Conservation (phyloP, 768 basidiomycete species). For the Podaxis sp. region DNA sequence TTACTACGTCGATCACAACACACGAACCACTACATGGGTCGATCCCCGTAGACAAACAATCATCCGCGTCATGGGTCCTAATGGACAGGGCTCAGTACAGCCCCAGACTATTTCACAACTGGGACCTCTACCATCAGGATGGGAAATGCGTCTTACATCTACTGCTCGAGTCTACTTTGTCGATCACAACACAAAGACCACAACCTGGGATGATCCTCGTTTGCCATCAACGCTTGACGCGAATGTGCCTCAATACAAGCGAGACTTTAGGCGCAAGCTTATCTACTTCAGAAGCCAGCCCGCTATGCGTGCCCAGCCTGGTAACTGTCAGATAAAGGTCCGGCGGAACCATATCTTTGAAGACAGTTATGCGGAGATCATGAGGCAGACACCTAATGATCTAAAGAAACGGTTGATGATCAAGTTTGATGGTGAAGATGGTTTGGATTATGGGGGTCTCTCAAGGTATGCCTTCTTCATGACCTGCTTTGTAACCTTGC, state of each 20-base stretch:
- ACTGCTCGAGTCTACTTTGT: slow-evolving; percentile 99
- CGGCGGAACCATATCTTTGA: slow-evolving; percentile 98
- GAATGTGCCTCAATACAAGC: slow-evolving; percentile 99
- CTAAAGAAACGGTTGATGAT: slow-evolving; percentile 99
- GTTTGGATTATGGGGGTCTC: slow-evolving; percentile 96
- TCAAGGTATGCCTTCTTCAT: slow-evolving; percentile 64
- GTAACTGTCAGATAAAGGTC: slow-evolving; percentile 99
- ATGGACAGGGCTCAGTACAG: slow-evolving; percentile 85
- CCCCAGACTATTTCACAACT: slow-evolving; percentile 96
- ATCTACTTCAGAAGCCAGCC: slow-evolving; percentile 99
- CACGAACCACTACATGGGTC: slow-evolving; percentile 99
- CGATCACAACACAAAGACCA: slow-evolving; percentile 99
- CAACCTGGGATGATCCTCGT: slow-evolving; percentile 99
- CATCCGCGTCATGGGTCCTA: slow-evolving; percentile 94
- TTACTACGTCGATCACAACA: slow-evolving; percentile 99
- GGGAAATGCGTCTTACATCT: slow-evolving; percentile 99
- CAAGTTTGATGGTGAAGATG: slow-evolving; percentile 99
- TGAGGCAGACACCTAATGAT: slow-evolving; percentile 98
- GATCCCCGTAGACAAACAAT: slow-evolving; percentile 97
- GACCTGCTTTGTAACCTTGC: neutral
- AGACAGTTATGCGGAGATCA: slow-evolving; percentile 99
- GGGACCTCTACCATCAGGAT: slow-evolving; percentile 94
- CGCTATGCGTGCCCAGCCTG: slow-evolving; percentile 95
- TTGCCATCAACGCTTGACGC: slow-evolving; percentile 92
- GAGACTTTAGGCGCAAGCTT: slow-evolving; percentile 97